Base-by-base conservation (phyloP, 2,329 filamentous ascomycete genomes). In the Phialophora chinensis region DNA sequence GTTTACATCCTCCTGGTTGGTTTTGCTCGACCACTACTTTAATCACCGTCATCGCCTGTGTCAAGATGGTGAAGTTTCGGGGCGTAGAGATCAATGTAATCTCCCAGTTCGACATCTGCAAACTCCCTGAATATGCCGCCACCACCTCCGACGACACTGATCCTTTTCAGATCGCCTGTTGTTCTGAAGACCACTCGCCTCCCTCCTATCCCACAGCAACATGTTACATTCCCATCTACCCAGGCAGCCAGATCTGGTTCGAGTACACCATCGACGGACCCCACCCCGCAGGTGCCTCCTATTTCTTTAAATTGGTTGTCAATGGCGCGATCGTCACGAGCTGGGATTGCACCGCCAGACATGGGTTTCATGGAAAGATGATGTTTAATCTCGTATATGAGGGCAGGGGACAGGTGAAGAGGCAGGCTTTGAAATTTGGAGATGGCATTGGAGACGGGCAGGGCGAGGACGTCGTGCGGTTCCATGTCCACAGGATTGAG, bases 261-360 rank as follows among this genome's bases (percentile, higher is more conserved):
- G 71, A 73, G 52, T 72, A 73, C 62, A 63, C 65, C 38, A 62
- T 73, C 53, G 72, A 73, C 35, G 69, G 70, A n/a, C 71, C 72
- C 31, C 72, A 73, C 49, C 72, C 72, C 49, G 66, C 66, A 1
- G 69, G 60, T 25, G 69, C 66, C 0, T 64, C 63, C 20, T 72
- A 72, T 59, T 66, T 72, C 49, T 73, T 73, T 69, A 73, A 72
- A 47, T 47, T 73, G 12, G 65, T 68, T 20, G 47, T 71, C 25
- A 69, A 72, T 44, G 66, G 57, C 11, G 64, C 62, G 38, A 25
- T 49, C 17, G 35, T 73, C 35, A 72, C 68, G 8, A 58, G 60
- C 14, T 72, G 71, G 69, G 71, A 72, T 33, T 72, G 71, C 50
- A 71, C 69, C 5, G 63, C 52, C 47, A 71, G 71, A 59, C 68